Evolutionary conservation across 306 rosid genomes (phyloP).

Genomic region (Lupinus albus): DNA sequence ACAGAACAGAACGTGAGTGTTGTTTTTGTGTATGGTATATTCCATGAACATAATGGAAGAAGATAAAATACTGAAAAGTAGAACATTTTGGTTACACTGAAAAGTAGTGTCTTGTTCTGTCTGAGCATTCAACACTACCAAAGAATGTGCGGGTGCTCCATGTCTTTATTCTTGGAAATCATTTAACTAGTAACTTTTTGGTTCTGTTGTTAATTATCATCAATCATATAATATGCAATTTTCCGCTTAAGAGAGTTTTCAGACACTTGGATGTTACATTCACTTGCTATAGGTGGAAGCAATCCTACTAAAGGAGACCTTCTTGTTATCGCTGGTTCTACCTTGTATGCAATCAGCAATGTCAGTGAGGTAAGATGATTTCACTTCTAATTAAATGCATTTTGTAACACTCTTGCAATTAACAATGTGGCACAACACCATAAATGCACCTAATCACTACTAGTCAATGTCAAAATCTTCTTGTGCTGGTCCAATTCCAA

Average conservation of each 20-base stretch:
- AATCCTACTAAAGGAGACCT: conserved; percentile 71
- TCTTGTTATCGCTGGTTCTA: conserved; percentile 79
- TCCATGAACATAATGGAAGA: too few relatives aligned
- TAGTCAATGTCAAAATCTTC: background rate
- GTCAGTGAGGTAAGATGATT: conserved; percentile 72
- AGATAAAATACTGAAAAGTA: too few relatives aligned
- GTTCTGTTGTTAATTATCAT: conserved; percentile 15
- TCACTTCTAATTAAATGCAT: conserved; percentile 8
- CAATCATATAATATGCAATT: background rate
- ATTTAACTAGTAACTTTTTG: conserved; percentile 11
- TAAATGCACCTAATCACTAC: conserved; percentile 2
- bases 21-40: too few relatives aligned
- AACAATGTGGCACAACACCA: conserved; percentile 9
- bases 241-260: conserved; percentile 28
- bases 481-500: background rate
- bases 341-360: conserved; percentile 81
- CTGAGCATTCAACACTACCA: too few relatives aligned
- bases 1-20: too few relatives aligned
- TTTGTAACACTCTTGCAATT: background rate
- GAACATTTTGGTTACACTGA: too few relatives aligned
- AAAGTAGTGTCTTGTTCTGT: too few relatives aligned
- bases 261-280: conserved; percentile 37
- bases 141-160: background rate
- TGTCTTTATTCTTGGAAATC: conserved; percentile 26
- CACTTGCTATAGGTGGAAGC: conserved; percentile 70